Conservation (phyloP, 768 basidiomycete genomes). For the Dioszegia hungarica region DNA sequence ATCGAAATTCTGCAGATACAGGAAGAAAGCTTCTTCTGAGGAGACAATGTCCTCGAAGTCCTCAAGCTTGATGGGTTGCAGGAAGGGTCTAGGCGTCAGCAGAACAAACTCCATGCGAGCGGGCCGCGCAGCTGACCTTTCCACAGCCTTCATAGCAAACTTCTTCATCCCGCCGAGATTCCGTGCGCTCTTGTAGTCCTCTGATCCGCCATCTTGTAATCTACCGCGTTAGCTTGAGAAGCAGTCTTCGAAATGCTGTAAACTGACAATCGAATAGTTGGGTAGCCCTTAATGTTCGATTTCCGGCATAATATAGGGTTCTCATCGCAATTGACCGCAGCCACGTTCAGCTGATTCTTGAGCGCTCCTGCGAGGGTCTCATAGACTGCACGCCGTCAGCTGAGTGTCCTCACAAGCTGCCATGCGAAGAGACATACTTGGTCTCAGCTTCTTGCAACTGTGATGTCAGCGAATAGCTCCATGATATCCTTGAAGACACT, state of each 20-base stretch:
- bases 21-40: slow-evolving; percentile 58
- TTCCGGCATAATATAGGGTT: slow-evolving; percentile 62
- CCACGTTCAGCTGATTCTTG: slow-evolving; percentile 68
- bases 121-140: slow-evolving; percentile 56
- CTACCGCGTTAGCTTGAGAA: slow-evolving; percentile 23
- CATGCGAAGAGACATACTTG: slow-evolving; percentile 43
- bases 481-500: slow-evolving; percentile 17
- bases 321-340: slow-evolving; percentile 83
- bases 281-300: slow-evolving; percentile 72
- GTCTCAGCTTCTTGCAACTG: slow-evolving; percentile 84
- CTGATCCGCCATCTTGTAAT: slow-evolving; percentile 56
- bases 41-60: slow-evolving; percentile 45
- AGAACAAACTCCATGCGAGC: neutral
- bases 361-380: slow-evolving; percentile 65
- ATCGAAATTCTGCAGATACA: slow-evolving; percentile 55
- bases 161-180: slow-evolving; percentile 65
- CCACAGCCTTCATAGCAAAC: slow-evolving; percentile 71
- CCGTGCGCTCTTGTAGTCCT: slow-evolving; percentile 71
- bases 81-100: slow-evolving; percentile 17
- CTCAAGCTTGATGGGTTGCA: slow-evolving; percentile 31
- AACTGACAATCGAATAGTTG: slow-evolving; percentile 69
- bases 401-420: neutral
- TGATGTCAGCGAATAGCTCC: slow-evolving; percentile 8
- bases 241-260: neutral
- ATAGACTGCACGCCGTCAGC: slow-evolving; percentile 57